Evolutionary conservation across 1,284 basidiomycete species (phyloP).

Genomic region (Leccinum pachyderme): DNA sequence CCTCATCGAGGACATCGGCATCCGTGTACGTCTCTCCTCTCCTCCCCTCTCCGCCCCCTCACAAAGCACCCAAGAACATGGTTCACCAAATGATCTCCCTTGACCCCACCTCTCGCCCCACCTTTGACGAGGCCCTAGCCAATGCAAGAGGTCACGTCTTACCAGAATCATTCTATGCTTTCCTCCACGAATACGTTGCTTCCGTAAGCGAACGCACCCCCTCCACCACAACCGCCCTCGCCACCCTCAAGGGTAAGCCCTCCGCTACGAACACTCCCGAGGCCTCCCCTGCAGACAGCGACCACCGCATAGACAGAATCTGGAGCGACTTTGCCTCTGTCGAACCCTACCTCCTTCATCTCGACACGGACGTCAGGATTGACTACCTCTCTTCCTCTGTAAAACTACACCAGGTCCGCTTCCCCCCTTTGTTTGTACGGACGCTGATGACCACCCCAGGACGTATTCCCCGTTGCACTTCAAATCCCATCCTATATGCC

Average conservation of each 20-base stretch:
- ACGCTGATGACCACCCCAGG: constrained; percentile 39
- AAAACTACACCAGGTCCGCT: constrained; percentile 60
- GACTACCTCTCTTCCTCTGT: constrained; percentile 47
- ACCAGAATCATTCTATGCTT: constrained; percentile 92
- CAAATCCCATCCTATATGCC: constrained; percentile 71
- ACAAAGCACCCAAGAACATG: constrained; percentile 54
- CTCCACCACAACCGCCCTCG: constrained; percentile 30
- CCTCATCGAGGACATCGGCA: constrained; percentile 77
- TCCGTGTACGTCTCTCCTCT: constrained; percentile 56
- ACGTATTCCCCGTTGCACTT: constrained; percentile 74
- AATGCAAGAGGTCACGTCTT: constrained; percentile 79
- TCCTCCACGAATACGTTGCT: constrained; percentile 86
- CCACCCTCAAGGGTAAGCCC: constrained; percentile 31
- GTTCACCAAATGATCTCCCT: constrained; percentile 90
- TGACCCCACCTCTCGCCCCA: constrained; percentile 74
- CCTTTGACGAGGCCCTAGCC: constrained; percentile 82
- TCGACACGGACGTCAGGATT: constrained; percentile 52
- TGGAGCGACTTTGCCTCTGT: constrained; percentile 83
- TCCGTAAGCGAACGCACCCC: constrained; percentile 71
- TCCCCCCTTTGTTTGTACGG: neutral
- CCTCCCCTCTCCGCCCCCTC: neutral
- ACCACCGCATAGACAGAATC: constrained; percentile 71
- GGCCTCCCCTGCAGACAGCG: constrained; percentile 72
- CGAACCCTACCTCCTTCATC: constrained; percentile 61
- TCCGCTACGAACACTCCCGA: constrained; percentile 33